Evolutionary conservation across 2,329 filamentous ascomycete genomes (phyloP).

Genomic region (Trichoderma asperellum): DNA sequence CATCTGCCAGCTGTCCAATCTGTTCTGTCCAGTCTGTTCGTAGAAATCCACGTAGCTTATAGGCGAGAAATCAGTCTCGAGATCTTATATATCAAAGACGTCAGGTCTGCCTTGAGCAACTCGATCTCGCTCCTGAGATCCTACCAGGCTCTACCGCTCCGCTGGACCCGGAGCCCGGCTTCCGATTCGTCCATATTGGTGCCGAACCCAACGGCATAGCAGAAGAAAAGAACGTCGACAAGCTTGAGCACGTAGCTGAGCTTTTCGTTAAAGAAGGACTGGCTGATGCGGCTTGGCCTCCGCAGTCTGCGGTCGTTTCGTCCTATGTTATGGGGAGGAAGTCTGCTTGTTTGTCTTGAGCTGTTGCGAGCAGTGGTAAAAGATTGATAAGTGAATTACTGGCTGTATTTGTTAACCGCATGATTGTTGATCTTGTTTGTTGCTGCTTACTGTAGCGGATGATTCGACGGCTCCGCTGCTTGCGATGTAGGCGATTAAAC

Average conservation of each 20-base stretch:
- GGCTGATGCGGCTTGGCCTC: neutral
- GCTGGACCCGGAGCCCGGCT: neutral
- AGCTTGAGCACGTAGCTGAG: neutral
- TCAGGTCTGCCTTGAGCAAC: neutral
- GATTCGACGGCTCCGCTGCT: neutral
- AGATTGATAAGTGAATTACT: neutral
- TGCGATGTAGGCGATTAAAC: neutral
- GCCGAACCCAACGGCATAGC: neutral
- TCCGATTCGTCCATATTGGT: neutral
- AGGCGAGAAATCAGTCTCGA: neutral
- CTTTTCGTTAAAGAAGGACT: neutral
- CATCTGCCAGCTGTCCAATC: neutral
- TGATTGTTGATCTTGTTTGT: neutral
- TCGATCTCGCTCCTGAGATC: slow-evolving; percentile 8
- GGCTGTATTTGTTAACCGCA: neutral
- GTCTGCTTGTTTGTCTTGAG: neutral
- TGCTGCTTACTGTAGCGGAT: neutral
- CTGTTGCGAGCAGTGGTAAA: neutral
- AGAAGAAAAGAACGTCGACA: neutral
- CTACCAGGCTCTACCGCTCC: neutral
- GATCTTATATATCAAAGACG: neutral
- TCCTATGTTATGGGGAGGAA: neutral
- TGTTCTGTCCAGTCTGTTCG: neutral
- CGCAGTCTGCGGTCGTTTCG: neutral
- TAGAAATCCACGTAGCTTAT: neutral